Conservation (phyloP, 768 basidiomycete species). For the Trametopsis cervina region DNA sequence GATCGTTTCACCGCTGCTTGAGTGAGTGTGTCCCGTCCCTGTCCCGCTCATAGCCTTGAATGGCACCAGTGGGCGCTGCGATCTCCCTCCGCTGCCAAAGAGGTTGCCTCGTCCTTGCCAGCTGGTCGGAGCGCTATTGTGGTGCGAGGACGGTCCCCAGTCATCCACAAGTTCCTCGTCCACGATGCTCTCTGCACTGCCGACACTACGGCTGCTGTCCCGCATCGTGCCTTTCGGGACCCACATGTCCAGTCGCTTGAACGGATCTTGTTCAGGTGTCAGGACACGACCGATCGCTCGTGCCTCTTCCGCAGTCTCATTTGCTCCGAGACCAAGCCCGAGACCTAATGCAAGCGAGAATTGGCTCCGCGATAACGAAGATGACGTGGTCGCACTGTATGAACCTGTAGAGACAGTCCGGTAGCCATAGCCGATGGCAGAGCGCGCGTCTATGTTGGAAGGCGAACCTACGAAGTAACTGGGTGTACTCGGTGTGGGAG, state of each 20-base stretch:
- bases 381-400: background rate
- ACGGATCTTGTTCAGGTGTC: constrained; percentile 24
- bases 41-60: background rate
- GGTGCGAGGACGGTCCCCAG: background rate
- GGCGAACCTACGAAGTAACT: too few relatives aligned
- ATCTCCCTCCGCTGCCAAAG: too few relatives aligned
- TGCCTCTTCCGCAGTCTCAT: constrained; percentile 11
- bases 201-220: background rate
- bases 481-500: background rate
- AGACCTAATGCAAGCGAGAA: background rate
- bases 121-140: too few relatives aligned
- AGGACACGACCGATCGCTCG: constrained; percentile 20
- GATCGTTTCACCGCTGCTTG: constrained; percentile 10
- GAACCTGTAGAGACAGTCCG: background rate
- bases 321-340: background rate
- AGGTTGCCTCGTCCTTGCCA: too few relatives aligned
- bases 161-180: background rate
- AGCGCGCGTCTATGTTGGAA: too few relatives aligned
- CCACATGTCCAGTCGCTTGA: constrained; percentile 19
- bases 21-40: constrained; percentile 4
- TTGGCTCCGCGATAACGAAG: background rate
- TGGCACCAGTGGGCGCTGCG: too few relatives aligned
- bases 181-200: background rate
- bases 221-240: background rate
- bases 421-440: too few relatives aligned